Evolutionary conservation across 768 basidiomycete species (phyloP).

Genomic region (Boletus bicolor): DNA sequence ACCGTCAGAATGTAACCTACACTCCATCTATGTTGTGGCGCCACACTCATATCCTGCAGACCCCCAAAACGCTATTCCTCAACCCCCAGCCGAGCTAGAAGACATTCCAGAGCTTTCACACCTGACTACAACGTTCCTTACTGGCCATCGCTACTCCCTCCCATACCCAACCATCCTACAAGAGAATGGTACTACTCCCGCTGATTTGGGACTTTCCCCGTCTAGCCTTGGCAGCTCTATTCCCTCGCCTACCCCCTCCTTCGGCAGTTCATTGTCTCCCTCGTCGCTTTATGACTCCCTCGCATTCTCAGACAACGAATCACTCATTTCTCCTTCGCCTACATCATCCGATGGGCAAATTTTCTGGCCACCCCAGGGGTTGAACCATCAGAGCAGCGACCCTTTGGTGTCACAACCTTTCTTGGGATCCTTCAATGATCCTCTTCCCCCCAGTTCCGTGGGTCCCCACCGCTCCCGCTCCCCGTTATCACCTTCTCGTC

Average conservation of each 20-base stretch:
- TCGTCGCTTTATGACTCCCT: constrained; percentile 7
- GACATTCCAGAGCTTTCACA: constrained; percentile 20
- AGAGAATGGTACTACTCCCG: constrained; percentile 1
- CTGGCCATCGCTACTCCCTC: neutral
- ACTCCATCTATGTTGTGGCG: neutral
- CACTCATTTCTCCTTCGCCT: constrained; percentile 18
- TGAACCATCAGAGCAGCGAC: constrained; percentile 8
- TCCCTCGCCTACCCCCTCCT: constrained; percentile 29
- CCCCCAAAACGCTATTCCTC: neutral
- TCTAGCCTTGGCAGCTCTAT: constrained; percentile 12
- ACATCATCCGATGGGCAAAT: constrained; percentile 7
- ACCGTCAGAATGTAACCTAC: constrained; percentile 6
- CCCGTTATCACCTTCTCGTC: constrained; percentile 10
- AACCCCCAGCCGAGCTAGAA: constrained; percentile 9
- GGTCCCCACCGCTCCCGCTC: constrained; percentile 17
- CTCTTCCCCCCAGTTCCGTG: neutral
- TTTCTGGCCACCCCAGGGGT: constrained; percentile 1
- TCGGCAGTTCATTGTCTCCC: constrained; percentile 24
- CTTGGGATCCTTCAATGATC: neutral
- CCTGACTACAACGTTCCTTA: constrained; percentile 11
- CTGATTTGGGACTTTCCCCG: constrained; percentile 8
- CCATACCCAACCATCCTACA: constrained; percentile 15
- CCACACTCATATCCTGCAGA: constrained; percentile 18
- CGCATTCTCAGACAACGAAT: constrained; percentile 22
- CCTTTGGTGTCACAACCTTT: neutral